Percentiles rank a stretch among this genome's conserved stretches.
Conservation (phyloP, 768 basidiomycete genomes). For the Boletus subparvulus region DNA sequence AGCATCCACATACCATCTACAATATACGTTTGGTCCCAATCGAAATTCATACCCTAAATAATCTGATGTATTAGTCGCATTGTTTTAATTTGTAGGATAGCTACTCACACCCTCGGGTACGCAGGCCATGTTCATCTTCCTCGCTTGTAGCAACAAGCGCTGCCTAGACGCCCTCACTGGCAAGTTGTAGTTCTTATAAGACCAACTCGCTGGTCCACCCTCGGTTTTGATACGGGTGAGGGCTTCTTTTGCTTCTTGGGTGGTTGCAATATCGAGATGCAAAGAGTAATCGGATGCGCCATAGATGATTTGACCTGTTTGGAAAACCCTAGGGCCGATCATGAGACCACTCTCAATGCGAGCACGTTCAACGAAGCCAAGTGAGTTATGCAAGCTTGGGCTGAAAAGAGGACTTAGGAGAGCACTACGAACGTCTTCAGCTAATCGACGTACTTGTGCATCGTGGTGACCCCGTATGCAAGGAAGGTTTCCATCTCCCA, state of each 20-base stretch:
- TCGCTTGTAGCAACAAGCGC: constrained; percentile 58
- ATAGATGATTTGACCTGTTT: constrained; percentile 60
- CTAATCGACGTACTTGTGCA: constrained; percentile 59
- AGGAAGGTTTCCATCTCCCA: constrained; percentile 79
- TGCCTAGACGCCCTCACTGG: constrained; percentile 70
- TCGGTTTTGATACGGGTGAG: constrained; percentile 69
- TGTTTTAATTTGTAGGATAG: background rate
- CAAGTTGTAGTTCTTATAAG: constrained; percentile 77
- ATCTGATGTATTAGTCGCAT: background rate
- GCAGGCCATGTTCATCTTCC: constrained; percentile 64
- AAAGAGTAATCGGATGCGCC: constrained; percentile 47
- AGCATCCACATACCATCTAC: constrained; percentile 57
- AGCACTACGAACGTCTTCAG: background rate
- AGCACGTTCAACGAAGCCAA: constrained; percentile 63
- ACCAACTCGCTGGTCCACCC: constrained; percentile 66
- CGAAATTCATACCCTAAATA: constrained; percentile 65
- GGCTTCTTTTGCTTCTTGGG: constrained; percentile 63
- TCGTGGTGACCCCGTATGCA: constrained; percentile 71
- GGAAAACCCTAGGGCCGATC: constrained; percentile 71
- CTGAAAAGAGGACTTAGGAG: constrained; percentile 32
- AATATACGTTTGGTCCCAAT: constrained; percentile 79
- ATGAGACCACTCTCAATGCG: constrained; percentile 67
- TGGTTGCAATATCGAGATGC: constrained; percentile 64
- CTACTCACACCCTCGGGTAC: constrained; percentile 63
- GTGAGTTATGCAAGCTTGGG: constrained; percentile 62